Base-by-base conservation (phyloP, 176 grass and related monocot genomes). In the Aegilops sharonensis region DNA sequence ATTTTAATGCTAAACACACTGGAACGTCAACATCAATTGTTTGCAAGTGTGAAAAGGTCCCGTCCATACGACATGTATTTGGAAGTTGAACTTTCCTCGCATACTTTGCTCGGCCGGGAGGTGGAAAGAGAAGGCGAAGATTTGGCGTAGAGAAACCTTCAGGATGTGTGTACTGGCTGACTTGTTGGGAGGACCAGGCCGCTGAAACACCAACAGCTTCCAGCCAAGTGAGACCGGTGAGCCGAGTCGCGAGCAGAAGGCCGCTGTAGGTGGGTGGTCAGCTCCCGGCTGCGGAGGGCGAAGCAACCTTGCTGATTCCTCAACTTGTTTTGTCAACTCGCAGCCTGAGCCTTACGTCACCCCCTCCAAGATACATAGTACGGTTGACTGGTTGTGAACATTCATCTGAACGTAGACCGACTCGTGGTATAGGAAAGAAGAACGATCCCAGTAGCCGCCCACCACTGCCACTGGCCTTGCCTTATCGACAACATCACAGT, bases 221-320 rank as follows among this genome's bases (percentile, higher is more conserved):
- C 48, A 52, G 75, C 47, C 85, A 75, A 70, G 88, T 31, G 69
- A 77, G 83, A 77, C 78, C 78, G 47, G 21, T 62, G 76, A 36
- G 18, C 43, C 57, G 35, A 42, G 62, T 48, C 63, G 45, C 63
- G 69, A 36, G 86, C 24, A 24, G 2, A 32, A 11, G 60, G 50
- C 72, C 56, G 68, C 39, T 64, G 86, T 3, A n/a, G n/a, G 27
- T 39, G 5, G 20, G 4, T 48, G 24, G 73, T 83, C 81, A 21
- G 21, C 52, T 47, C 63, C 78, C 83, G 52, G 8, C 77, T 61
- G 64, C 27, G 29, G 12, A 2, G 27, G 11, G 27, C 64, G 64
- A 66, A 66, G 2, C 64, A 31, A 66, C 64, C 12, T 31, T 27
- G 27, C 64, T 66, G 64, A 15, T 67, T 68, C 31, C 31, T 68